Base-by-base conservation (phyloP, 2,329 filamentous ascomycete genomes). In the Niveomyces coronatus region DNA sequence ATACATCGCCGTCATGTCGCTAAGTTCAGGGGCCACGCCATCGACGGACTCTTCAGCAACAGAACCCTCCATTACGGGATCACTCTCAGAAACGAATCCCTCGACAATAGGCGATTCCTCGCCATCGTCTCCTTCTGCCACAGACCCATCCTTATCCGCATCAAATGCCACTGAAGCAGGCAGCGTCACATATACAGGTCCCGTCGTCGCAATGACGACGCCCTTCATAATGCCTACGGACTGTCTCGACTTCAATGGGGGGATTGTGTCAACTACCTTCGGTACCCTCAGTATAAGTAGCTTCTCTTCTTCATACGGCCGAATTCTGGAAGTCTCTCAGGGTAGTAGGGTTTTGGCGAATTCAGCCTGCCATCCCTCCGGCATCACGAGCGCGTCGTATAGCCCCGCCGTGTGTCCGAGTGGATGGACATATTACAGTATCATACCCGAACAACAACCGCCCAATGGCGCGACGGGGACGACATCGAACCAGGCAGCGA, bases 341-440 rank as follows among this genome's bases (percentile, higher is more conserved):
- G 7, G 22, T 24, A 7, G 22, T n/a, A n/a, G n/a, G n/a, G n/a
- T n/a, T n/a, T n/a, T 31, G 5, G 15, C 9, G 19, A 5, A 8
- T 14, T 9, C 14, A 4, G 31, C 33, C 13, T 41, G 39, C 22
- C 33, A 20, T 27, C 39, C 39, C 16, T 17, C n/a, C 3, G 33
- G 33, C 14, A 16, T 16, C 13, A 16, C 9, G 17, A 15, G 9
- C 10, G 28, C 13, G 3, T 20, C 9, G 9, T 41, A 31, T 18
- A 31, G 27, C n/a, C 39, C 39, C 17, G 39, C 14, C 11, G 39
- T 41, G 28, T 41, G 39, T 23, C 39, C 39, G 9, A 22, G 13
- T 9, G 39, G 33, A 15, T 41, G 39, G 39, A 41, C 33, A 7
- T 41, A 41, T 16, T 41, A 37, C 15, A 41, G 28, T 18, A 33